Percentiles rank a stretch among this genome's conserved stretches.
These are phyloP conservation scores for Rhodotorula sp. DNA, from an alignment of 1,284 basidiomycete genomes.

Conservation along the genomic window DNA sequence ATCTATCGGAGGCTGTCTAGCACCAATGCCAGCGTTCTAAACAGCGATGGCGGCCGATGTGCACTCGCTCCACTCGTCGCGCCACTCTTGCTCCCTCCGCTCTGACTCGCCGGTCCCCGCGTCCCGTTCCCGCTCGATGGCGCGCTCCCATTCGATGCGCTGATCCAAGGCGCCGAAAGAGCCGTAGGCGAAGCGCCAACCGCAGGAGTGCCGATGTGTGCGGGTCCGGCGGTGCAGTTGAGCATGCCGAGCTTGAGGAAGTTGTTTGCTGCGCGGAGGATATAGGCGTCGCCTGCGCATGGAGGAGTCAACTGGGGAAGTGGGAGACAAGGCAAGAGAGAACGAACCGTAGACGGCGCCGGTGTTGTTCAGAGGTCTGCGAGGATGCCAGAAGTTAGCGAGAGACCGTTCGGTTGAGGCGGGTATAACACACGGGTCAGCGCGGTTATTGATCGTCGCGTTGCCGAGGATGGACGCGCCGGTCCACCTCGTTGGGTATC, in stretches of 20 bases:
- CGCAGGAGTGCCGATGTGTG: not conserved
- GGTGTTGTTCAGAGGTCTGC: constrained; percentile 57
- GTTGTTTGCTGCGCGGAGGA: constrained; percentile 22
- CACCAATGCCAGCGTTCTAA: too few relatives aligned
- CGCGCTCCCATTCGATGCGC: too few relatives aligned
- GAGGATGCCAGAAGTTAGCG: too few relatives aligned
- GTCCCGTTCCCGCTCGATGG: not conserved
- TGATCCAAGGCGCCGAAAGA: not conserved
- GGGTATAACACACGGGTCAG: constrained; percentile 29
- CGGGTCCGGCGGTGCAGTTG: constrained; percentile 17
- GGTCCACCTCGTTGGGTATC: constrained; percentile 58
- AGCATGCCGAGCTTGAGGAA: constrained; percentile 23
- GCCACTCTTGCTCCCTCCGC: not conserved
- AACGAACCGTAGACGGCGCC: constrained; percentile 58
- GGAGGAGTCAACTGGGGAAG: not conserved
- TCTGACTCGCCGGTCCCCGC: not conserved
- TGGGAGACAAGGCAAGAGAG: not conserved
- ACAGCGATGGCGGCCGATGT: not conserved
- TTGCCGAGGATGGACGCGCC: constrained; percentile 67
- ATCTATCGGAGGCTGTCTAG: not conserved
- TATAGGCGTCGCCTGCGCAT: constrained; percentile 51
- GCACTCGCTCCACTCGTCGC: not conserved
- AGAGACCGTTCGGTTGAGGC: too few relatives aligned
- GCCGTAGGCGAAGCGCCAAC: constrained; percentile 1
- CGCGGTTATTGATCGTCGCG: constrained; percentile 63